A percentile compares a stretch with the other conserved stretches of the same genome.
These are phyloP conservation scores for Neofusicoccum parvum DNA, from an alignment of 2,329 filamentous ascomycete species.

Conservation along the genomic window DNA sequence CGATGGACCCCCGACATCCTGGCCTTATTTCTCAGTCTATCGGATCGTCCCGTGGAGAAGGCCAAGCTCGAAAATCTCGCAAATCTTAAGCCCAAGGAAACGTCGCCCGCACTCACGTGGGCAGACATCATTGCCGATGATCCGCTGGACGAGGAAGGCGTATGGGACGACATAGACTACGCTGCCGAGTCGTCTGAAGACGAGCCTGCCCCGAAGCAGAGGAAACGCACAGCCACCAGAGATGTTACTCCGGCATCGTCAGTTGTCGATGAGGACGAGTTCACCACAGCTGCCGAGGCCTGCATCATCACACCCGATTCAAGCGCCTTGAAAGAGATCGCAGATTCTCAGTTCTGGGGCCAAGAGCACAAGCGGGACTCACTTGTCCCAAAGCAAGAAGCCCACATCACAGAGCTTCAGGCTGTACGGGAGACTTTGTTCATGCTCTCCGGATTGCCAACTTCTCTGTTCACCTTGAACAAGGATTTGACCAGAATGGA, in stretches of 20 bases:
- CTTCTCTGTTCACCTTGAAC: constrained; percentile 64
- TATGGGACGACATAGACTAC: constrained; percentile 74
- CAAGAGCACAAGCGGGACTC: constrained; percentile 19
- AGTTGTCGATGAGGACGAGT: constrained; percentile 38
- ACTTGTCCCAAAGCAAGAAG: background rate
- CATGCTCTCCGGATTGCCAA: constrained; percentile 80
- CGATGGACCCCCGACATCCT: constrained; percentile 80
- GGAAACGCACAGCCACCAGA: constrained; percentile 27
- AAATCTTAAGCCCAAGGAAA: constrained; percentile 51
- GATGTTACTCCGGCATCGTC: constrained; percentile 38
- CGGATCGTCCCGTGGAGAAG: constrained; percentile 75
- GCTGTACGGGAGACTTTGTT: constrained; percentile 76
- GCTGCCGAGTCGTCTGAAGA: constrained; percentile 66
- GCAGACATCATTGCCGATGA: constrained; percentile 77
- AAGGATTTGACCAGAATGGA: constrained; percentile 26
- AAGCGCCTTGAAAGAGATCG: constrained; percentile 40
- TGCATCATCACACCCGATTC: constrained; percentile 35
- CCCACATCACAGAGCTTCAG: constrained; percentile 68
- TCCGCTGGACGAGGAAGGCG: constrained; percentile 66
- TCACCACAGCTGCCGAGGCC: constrained; percentile 35
- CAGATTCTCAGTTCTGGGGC: constrained; percentile 53
- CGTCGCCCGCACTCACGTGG: constrained; percentile 67
- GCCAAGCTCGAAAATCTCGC: constrained; percentile 67
- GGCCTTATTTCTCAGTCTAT: constrained; percentile 76
- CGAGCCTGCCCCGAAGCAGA: constrained; percentile 44